Conservation (phyloP, 768 basidiomycete species). For the Rhodosporidiobolus sp. region DNA sequence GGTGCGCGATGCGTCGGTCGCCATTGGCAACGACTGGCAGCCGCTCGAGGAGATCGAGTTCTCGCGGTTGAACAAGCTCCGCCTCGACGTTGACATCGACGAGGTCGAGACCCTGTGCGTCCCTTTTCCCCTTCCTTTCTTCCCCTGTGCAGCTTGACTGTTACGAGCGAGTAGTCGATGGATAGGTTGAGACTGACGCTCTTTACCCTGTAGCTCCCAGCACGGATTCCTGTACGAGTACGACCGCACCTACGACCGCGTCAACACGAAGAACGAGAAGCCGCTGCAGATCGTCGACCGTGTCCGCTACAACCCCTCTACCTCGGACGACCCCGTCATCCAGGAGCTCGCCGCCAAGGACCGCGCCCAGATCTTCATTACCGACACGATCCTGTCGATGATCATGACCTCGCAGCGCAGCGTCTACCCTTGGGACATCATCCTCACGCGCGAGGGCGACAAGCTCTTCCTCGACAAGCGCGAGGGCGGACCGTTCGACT, state of each 20-base stretch:
- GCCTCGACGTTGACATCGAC: constrained; percentile 77
- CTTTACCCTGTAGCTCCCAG: constrained; percentile 58
- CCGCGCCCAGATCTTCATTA: constrained; percentile 83
- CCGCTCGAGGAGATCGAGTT: constrained; percentile 98
- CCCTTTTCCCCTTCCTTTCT: not conserved
- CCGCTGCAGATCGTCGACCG: constrained; percentile 89
- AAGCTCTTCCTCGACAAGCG: constrained; percentile 96
- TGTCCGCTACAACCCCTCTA: constrained; percentile 95
- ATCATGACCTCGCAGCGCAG: constrained; percentile 95
- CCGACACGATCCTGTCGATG: constrained; percentile 88
- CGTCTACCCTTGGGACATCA: constrained; percentile 98
- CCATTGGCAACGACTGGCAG: constrained; percentile 86
- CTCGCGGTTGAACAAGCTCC: constrained; percentile 80
- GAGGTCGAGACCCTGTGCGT: constrained; percentile 84
- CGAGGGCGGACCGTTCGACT: constrained; percentile 85
- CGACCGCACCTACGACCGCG: constrained; percentile 90
- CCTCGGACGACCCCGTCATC: constrained; percentile 95
- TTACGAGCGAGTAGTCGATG: no score
- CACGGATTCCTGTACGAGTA: constrained; percentile 89
- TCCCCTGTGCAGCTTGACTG: no score
- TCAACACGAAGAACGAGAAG: constrained; percentile 87
- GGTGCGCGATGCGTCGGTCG: constrained; percentile 85
- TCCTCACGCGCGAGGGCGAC: constrained; percentile 87
- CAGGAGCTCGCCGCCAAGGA: constrained; percentile 81
- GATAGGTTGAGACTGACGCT: constrained; percentile 28